Conservation (phyloP, 2,329 filamentous ascomycete genomes). For the Teratosphaeria viscida region DNA sequence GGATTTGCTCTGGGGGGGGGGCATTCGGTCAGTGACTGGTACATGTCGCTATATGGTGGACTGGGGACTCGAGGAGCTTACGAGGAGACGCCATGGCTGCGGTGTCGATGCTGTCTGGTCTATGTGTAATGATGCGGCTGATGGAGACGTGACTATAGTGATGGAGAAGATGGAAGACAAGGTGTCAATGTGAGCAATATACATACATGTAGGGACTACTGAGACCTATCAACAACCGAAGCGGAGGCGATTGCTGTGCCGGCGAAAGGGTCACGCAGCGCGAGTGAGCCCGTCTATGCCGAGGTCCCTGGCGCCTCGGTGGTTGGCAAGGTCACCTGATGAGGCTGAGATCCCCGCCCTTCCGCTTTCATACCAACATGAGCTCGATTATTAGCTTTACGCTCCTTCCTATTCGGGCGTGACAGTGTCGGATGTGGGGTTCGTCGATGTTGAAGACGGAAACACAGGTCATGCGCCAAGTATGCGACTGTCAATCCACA, state of each 20-base stretch:
- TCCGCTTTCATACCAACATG: too few relatives aligned
- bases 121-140: neutral
- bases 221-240: neutral
- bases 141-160: neutral
- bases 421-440: neutral
- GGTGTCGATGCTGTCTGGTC: slow-evolving; percentile 3
- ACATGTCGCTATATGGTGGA: slow-evolving; percentile 1
- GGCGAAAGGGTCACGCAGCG: neutral
- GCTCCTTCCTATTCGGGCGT: neutral
- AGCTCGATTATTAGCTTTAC: neutral
- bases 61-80: slow-evolving; percentile 29
- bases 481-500: neutral
- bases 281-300: neutral
- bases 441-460: neutral
- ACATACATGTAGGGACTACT: too few relatives aligned
- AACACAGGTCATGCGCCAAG: too few relatives aligned
- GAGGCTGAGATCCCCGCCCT: neutral
- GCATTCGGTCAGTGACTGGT: slow-evolving; percentile 10
- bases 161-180: neutral
- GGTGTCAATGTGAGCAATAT: neutral
- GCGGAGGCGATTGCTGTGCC: neutral
- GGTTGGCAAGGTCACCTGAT: neutral
- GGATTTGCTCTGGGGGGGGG: slow-evolving; percentile 60
- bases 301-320: neutral
- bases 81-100: slow-evolving; percentile 66